Base-by-base conservation (phyloP, 2,329 filamentous ascomycete genomes). In the Magnaporthiopsis incrustans region DNA sequence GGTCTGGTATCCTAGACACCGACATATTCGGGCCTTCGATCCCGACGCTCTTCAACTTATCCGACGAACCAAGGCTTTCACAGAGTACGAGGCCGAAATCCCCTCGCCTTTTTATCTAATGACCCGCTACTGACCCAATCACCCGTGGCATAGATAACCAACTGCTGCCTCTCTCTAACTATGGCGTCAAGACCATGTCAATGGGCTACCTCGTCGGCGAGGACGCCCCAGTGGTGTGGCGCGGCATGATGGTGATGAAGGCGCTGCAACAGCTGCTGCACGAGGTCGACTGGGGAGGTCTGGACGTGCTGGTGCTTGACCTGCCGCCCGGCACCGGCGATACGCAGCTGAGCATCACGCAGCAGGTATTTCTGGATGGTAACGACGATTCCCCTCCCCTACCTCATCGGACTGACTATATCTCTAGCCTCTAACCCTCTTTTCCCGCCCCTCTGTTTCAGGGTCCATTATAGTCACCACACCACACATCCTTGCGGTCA, bases 1-100 rank as follows among this genome's bases (percentile, higher is more conserved):
- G 91, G 64, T 86, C 90, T 3, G 95, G 95, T 3, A 93, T 99
- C 66, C 82, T 99, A 25, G 95, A 99, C 73, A 92, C 93, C 0
- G 95, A 99, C 74, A 96, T 99, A 72, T 99, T 98, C 74, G 95
- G 95, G 0, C 95, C 95, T 0, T 97, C 92, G 0, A 91, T 99
- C 66, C 95, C 95, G 0, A 97, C 92, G 0, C 81, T 99, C 0
- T 85, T 99, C 65, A 88, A 94, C 69, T 82, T 98, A 5, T 86
- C 86, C 4, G 90, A 89, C 18, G 90, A 95, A 73, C 92, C 92
- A 2, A 81, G 89, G 65, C 77, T 96, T 65, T 91, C 91, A 38
- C 75, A 81, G 63, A 88, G 90, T 92, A 76, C 73, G 84, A 30
- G 59, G 15, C 35, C 60, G 57, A 57, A 14, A 10, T 57, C 32